Evolutionary conservation across 768 basidiomycete genomes (phyloP).

Genomic region (Suillus hirtellus): DNA sequence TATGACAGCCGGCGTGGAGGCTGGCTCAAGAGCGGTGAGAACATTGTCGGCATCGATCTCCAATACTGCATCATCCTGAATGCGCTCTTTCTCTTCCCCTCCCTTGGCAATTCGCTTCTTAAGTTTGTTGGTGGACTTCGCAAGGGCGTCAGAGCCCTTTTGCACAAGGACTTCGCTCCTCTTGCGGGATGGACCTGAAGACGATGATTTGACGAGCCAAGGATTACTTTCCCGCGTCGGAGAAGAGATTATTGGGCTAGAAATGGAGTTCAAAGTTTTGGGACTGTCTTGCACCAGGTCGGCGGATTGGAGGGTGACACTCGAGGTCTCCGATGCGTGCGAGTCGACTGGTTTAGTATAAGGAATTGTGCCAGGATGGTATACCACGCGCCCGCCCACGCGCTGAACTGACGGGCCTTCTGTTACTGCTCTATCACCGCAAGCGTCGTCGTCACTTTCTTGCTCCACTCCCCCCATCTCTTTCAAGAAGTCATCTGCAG

Average conservation of each 20-base stretch:
- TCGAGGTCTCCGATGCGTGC: conserved; percentile 59
- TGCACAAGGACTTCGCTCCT: conserved; percentile 71
- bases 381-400: conserved; percentile 67
- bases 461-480: conserved; percentile 56
- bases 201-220: conserved; percentile 61
- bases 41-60: conserved; percentile 57
- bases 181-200: conserved; percentile 59
- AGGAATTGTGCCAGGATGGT: conserved; percentile 49
- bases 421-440: conserved; percentile 31
- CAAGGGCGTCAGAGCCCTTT: conserved; percentile 58
- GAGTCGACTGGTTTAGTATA: conserved; percentile 28
- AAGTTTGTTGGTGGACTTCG: conserved; percentile 75
- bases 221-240: conserved; percentile 56
- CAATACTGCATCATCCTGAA: conserved; percentile 72
- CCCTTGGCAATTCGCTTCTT: conserved; percentile 63
- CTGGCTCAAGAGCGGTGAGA: conserved; percentile 20
- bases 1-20: not conserved
- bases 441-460: conserved; percentile 31
- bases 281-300: conserved; percentile 43
- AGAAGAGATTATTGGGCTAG: conserved; percentile 20
- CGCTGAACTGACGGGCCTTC: conserved; percentile 47
- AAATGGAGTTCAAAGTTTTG: conserved; percentile 14
- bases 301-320: conserved; percentile 64
- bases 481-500: conserved; percentile 70
- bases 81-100: conserved; percentile 56